Percentiles rank a stretch among this genome's conserved stretches.
These are phyloP conservation scores for Comarum palustre DNA, from an alignment of 306 rosid genomes.

Conservation along the genomic window DNA sequence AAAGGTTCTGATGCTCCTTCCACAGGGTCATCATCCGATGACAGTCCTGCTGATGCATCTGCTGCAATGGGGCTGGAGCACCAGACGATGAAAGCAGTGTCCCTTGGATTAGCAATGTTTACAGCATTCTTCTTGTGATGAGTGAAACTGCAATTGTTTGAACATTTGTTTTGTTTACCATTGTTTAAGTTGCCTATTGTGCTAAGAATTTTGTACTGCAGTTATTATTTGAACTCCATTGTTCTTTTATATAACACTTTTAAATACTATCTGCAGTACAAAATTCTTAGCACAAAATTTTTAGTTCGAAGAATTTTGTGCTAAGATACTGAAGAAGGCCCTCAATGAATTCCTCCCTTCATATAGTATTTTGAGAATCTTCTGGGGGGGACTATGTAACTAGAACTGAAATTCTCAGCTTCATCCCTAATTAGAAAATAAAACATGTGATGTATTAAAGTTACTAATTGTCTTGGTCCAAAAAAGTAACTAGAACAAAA, in stretches of 20 bases:
- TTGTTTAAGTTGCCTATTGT: neutral
- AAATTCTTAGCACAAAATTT: too few relatives aligned
- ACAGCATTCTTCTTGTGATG: constrained; percentile 7
- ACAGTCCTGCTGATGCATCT: constrained; percentile 29
- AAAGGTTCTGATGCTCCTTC: constrained; percentile 56
- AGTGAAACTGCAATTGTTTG: neutral
- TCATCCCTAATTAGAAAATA: neutral
- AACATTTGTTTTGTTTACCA: neutral
- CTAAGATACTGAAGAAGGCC: too few relatives aligned
- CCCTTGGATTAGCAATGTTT: constrained; percentile 19
- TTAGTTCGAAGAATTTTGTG: too few relatives aligned
- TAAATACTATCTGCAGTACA: too few relatives aligned
- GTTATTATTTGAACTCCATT: neutral
- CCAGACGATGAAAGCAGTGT: neutral
- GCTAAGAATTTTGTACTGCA: constrained; percentile 16
- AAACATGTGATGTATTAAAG: neutral
- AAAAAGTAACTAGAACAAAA: neutral
- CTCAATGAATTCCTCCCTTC: too few relatives aligned
- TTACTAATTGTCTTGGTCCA: neutral
- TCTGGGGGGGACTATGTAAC: too few relatives aligned
- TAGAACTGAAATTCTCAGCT: neutral
- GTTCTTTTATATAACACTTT: constrained; percentile 11
- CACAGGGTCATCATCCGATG: constrained; percentile 27
- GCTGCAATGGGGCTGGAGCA: constrained; percentile 24
- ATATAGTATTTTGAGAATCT: too few relatives aligned